Evolutionary conservation across 2,329 filamentous ascomycete genomes (phyloP).

Genomic region (Karstenula rhodostoma): DNA sequence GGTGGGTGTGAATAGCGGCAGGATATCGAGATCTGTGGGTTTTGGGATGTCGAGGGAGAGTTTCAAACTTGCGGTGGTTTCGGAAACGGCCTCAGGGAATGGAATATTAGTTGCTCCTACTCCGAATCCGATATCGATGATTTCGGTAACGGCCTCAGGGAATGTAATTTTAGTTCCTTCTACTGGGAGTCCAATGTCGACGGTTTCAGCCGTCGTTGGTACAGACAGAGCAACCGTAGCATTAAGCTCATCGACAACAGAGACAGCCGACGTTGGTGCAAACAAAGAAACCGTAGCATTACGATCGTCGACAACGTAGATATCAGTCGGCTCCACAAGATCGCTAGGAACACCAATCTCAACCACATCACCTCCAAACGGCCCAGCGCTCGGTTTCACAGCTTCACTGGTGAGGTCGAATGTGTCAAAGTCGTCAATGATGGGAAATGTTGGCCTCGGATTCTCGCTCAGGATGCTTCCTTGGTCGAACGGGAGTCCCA

Average conservation of each 20-base stretch:
- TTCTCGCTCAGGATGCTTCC: neutral
- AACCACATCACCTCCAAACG: neutral
- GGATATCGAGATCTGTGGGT: neutral
- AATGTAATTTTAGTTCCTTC: neutral
- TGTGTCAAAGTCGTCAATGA: neutral
- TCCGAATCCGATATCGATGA: neutral
- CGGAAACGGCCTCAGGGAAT: neutral
- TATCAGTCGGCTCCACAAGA: neutral
- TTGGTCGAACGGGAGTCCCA: neutral
- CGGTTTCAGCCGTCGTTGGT: neutral
- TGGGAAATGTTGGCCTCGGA: neutral
- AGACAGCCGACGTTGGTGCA: neutral
- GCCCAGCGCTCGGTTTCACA: neutral
- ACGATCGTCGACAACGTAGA: neutral
- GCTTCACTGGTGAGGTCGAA: neutral
- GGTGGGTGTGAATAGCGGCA: neutral
- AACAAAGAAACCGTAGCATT: neutral
- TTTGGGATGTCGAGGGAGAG: neutral
- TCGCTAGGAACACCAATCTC: neutral
- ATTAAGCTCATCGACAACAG: neutral
- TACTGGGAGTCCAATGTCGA: neutral
- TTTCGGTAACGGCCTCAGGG: neutral
- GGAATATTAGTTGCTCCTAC: neutral
- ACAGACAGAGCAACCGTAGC: neutral
- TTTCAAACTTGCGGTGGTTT: neutral